Percentiles rank a stretch among this genome's conserved stretches.
phyloP scores from a whole-genome alignment of 768 basidiomycete genomes.

The Tephrocybe rancida region DNA sequence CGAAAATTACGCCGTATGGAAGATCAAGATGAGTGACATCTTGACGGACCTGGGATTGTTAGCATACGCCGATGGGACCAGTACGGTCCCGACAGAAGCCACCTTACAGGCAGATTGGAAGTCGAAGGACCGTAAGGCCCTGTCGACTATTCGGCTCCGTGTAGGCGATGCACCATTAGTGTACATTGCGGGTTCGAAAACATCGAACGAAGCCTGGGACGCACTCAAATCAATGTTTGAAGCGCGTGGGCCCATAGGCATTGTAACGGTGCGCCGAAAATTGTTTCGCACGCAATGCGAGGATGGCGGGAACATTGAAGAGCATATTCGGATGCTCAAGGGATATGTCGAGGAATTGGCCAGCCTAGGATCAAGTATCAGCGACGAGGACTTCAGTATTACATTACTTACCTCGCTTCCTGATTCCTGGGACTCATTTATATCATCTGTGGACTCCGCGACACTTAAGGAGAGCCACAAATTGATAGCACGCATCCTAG shows the following conservation, averaged over 20 bases:
- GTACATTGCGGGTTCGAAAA: constrained; percentile 25
- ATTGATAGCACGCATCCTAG: constrained; percentile 27
- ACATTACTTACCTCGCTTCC: constrained; percentile 34
- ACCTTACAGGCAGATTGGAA: too few relatives aligned
- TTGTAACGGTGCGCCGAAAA: constrained; percentile 26
- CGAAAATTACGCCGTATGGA: constrained; percentile 9
- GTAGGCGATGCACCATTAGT: constrained; percentile 28
- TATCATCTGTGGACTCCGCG: constrained; percentile 19
- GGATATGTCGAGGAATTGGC: constrained; percentile 23
- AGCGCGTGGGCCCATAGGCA: constrained; percentile 26
- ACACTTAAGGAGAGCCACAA: constrained; percentile 18
- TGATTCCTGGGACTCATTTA: constrained; percentile 35
- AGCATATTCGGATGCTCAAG: constrained; percentile 30
- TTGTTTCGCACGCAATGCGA: constrained; percentile 26
- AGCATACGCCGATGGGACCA: background rate
- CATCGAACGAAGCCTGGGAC: constrained; percentile 28
- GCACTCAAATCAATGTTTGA: constrained; percentile 29
- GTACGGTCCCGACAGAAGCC: background rate
- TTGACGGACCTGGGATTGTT: background rate
- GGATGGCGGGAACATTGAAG: constrained; percentile 31
- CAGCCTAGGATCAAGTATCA: constrained; percentile 20
- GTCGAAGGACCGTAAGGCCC: constrained; percentile 17
- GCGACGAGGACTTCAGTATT: constrained; percentile 30
- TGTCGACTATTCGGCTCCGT: constrained; percentile 3
- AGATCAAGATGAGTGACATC: constrained; percentile 7